Evolutionary conservation across 139 green algal species (phyloP), one percentile per base, ranked within the genome.

Genomic region (Micractinium conductrix): DNA sequence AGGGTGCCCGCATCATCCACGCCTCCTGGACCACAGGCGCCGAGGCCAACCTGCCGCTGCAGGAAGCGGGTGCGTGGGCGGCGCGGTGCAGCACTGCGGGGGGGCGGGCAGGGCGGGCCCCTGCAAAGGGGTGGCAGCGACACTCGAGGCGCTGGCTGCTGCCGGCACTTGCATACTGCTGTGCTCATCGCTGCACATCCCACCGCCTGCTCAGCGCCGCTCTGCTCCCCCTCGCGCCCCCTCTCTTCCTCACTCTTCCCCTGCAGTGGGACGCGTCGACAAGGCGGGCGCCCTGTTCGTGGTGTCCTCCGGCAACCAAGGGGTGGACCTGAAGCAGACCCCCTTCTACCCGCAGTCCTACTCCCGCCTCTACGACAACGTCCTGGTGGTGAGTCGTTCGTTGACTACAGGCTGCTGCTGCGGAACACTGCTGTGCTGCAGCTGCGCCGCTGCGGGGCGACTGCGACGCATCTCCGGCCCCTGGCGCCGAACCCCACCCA

Each of bases 31-130:
- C 37, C 78, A 35, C 35, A 21, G 78, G 78, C 44, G 35, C 44
- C 21, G 24, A 60, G 62, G 42, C 24, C 62, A 83, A 83, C 78
- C 78, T 42, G 62, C 60, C 78, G 7, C 78, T 83, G 62, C 30
- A 82, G 55, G 76, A 82, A 58, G 76, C 76, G 21, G 70, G 70
- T 78, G n/a, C n/a, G n/a, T n/a, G n/a, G n/a, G n/a, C n/a, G n/a
- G n/a, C n/a, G n/a, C n/a, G n/a, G n/a, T n/a, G n/a, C n/a, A n/a
- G n/a, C n/a, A n/a, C n/a, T n/a, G n/a, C n/a, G n/a, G n/a, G n/a
- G n/a, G n/a, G n/a, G n/a, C n/a, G n/a, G n/a, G n/a, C n/a, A n/a
- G n/a, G n/a, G n/a, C n/a, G n/a, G n/a, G n/a, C n/a, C n/a, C n/a
- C n/a, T n/a, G n/a, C n/a, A n/a, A n/a, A n/a, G n/a, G n/a, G n/a